phyloP scores from a whole-genome alignment of 176 grass and related monocot species.

The Eremochloa ophiuroides region DNA sequence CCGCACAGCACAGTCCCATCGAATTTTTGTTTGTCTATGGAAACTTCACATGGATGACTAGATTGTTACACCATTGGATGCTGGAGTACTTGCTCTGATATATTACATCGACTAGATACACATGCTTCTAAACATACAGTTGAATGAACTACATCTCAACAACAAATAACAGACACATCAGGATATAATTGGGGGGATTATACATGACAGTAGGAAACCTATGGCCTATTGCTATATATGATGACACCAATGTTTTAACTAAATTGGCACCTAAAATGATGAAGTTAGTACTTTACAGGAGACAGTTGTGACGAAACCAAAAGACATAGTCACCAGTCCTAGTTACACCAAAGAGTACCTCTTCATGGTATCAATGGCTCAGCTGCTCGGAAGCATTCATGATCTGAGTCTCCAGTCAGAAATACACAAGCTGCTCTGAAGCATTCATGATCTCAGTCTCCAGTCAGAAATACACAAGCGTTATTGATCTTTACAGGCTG shows the following conservation, averaged over 20 bases:
- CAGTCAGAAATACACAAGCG: slow-evolving; percentile 9
- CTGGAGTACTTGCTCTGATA: slow-evolving; percentile 20
- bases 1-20: not conserved
- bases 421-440: slow-evolving; percentile 15
- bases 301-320: slow-evolving; percentile 33
- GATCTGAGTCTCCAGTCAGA: slow-evolving; percentile 40
- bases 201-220: slow-evolving; percentile 46
- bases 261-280: slow-evolving; percentile 52
- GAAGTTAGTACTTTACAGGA: slow-evolving; percentile 70
- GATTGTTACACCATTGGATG: slow-evolving; percentile 37
- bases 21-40: not conserved
- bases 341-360: slow-evolving; percentile 29
- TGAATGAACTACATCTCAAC: slow-evolving; percentile 27
- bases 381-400: slow-evolving; percentile 28
- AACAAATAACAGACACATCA: slow-evolving; percentile 37
- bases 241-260: slow-evolving; percentile 33
- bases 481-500: slow-evolving; percentile 40
- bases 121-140: slow-evolving; percentile 45
- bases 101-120: slow-evolving; percentile 42
- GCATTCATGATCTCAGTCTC: slow-evolving; percentile 12
- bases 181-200: slow-evolving; percentile 43
- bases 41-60: slow-evolving; percentile 24
- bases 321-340: slow-evolving; percentile 33
- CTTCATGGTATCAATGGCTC: slow-evolving; percentile 2
- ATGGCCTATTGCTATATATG: slow-evolving; percentile 34